Base-by-base conservation (phyloP, 257 asterid species). In the Catharanthus roseus region DNA sequence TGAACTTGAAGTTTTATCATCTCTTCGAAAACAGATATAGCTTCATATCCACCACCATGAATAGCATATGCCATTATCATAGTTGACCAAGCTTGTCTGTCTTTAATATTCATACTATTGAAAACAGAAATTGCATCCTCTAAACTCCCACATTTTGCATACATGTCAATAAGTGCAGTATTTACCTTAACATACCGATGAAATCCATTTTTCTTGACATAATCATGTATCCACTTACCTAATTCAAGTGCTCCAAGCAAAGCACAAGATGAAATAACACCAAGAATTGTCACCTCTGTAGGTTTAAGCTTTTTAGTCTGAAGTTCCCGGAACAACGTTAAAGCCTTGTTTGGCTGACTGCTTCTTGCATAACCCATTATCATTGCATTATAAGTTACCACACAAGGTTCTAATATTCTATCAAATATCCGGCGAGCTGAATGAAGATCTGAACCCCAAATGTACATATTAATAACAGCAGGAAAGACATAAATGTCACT, bases 61-160 rank as follows among this genome's bases (percentile, higher is more conserved):
- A 74, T 72, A 67, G 84, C 84, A 57, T 70, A 79, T 38, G 84
- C 86, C 86, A 79, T 76, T 36, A 82, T 82, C 84, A 79, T 73
- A 11, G 82, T 45, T 45, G 83, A 76, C 82, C 84, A 82, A 60
- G 82, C 82, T 56, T 70, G 75, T 66, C 79, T 70, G 71, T 82
- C 86, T 64, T 42, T 82, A 28, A 42, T 54, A 71, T 9, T 56
- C 86, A 79, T 73, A 54, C 74, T 54, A 31, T 64, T 55, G 4
- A 76, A 82, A 57, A 76, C 81, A 61, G 71, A 73, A 44, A 82
- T 67, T 6, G 84, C 81, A 73, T 76, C 74, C 34, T 68, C 54
- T 74, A 79, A 76, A 77, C 86, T 82, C 74, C 84, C 86, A 67
- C 83, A 79, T 66, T 82, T 82, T 24, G 86, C 83, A 71, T 78